Conservation (phyloP, 2,329 filamentous ascomycete species). For the Periconia digitata region DNA sequence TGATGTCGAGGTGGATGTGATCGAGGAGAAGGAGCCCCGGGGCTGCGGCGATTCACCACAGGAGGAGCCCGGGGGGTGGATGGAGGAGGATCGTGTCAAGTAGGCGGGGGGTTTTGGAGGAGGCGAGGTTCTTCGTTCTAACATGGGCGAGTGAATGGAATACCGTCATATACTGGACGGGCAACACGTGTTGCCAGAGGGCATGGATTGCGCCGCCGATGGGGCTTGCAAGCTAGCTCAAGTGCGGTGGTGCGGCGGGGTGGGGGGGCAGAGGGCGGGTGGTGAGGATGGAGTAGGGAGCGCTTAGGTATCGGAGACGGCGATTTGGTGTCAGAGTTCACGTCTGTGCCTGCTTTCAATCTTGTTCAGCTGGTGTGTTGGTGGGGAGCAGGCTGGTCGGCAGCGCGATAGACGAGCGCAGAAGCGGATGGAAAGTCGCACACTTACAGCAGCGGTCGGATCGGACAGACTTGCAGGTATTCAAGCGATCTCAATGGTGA, state of each 20-base stretch:
- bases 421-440: conserved; percentile 29
- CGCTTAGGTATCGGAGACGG: conserved; percentile 1
- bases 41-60: conserved; percentile 27
- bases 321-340: conserved; percentile 21
- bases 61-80: conserved; percentile 25
- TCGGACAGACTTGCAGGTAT: conserved; percentile 25
- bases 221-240: conserved; percentile 10
- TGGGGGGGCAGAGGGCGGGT: conserved; percentile 1
- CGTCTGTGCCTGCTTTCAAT: conserved; percentile 14
- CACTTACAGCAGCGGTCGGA: conserved; percentile 28
- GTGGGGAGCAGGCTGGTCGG: conserved; percentile 21
- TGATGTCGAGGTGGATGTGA: conserved; percentile 29
- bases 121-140: conserved; percentile 51
- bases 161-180: conserved; percentile 38
- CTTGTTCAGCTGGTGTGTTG: conserved; percentile 20
- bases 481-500: conserved; percentile 37
- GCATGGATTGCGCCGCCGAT: conserved; percentile 25
- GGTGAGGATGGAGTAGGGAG: conserved; percentile 1
- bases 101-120: conserved; percentile 47
- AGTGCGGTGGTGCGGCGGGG: conserved; percentile 11
- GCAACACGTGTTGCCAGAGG: conserved; percentile 25
- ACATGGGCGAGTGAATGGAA: conserved; percentile 47
- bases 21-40: conserved; percentile 26
- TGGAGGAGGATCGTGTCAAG: conserved; percentile 34
- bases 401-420: conserved; percentile 20